Evolutionary conservation across 495 filamentous ascomycete species (phyloP).

Genomic region (Bathelium albidoporum): DNA sequence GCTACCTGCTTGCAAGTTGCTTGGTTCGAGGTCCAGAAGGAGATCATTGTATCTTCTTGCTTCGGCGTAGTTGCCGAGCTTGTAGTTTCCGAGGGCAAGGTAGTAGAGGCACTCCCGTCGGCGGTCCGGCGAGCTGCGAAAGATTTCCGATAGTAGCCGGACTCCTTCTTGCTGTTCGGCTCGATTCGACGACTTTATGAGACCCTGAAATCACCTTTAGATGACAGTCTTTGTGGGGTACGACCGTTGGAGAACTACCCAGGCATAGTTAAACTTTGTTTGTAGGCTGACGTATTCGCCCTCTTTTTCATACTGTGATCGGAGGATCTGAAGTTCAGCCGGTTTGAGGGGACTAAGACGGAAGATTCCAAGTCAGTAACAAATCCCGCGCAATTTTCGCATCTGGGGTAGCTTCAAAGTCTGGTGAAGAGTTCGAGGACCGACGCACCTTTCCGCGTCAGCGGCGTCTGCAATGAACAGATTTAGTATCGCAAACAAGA

Average conservation of each 20-base stretch:
- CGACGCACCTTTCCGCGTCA: constrained; percentile 80
- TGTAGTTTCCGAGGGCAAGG: constrained; percentile 91
- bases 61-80: constrained; percentile 93
- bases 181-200: constrained; percentile 82
- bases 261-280: constrained; percentile 99
- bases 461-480: constrained; percentile 63
- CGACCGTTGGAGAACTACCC: constrained; percentile 50
- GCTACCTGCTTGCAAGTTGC: constrained; percentile 79
- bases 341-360: constrained; percentile 65
- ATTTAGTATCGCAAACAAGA: background rate
- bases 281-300: constrained; percentile 92
- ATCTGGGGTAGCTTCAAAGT: background rate
- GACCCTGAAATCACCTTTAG: constrained; percentile 45
- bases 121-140: constrained; percentile 79
- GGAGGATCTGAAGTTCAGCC: constrained; percentile 81
- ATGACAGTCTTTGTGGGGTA: background rate
- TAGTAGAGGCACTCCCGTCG: constrained; percentile 97
- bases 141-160: constrained; percentile 89
- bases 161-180: constrained; percentile 91
- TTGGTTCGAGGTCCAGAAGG: constrained; percentile 77
- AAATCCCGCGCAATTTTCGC: constrained; percentile 7
- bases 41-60: constrained; percentile 89
- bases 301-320: constrained; percentile 90
- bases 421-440: background rate
- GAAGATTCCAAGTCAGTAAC: constrained; percentile 13